Base-by-base conservation (phyloP, 2,329 filamentous ascomycete species). In the Cryphonectria carpinicola region DNA sequence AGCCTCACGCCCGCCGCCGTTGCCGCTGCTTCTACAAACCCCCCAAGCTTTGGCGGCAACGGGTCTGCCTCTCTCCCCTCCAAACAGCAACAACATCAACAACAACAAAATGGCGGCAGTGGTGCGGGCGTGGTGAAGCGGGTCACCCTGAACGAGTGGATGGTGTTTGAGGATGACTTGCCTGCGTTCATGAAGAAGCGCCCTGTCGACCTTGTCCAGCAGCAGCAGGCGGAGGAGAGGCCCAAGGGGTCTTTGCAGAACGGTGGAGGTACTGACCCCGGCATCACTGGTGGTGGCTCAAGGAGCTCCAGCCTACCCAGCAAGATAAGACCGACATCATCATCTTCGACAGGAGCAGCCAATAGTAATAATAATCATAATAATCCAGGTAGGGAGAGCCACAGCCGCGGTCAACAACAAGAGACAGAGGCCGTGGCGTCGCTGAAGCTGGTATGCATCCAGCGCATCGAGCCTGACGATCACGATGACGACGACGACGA, bases 381-480 rank as follows among this genome's bases (percentile, higher is more conserved):
- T 35, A 2, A 49, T 49, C 19, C 46, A 32, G 25, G 54, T 28
- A 58, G 14, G 37, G 60, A 25, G 39, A 65, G n/a, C 35, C 58
- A 46, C 6, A 49, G 49, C 19, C 67, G 32, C 8, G 46, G n/a
- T 2, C 65, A 52, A 39, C 37, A 52, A 39, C 10, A 39, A 32
- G 56, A 67, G 6, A 35, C 49, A 41, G 71, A 71, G 60, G 71
- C 71, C 25, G 66, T 69, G 11, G 72, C 68, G n/a, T 73, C 72
- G 28, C 46, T 73, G n/a, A 73, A 73, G 25, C 56, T 73, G 43
- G 65, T 73, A 19, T 72, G 72, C 49, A 66, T 73, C n/a, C 72
- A 67, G 52, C 68, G 70, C 39, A n/a, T 28, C 25, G 63, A 65
- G 17, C 46, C 58, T 32, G 43, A 49, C 22, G 1, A 7, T 4